Evolutionary conservation across 768 basidiomycete genomes (phyloP).

Genomic region (Boletus tylopilopsis): DNA sequence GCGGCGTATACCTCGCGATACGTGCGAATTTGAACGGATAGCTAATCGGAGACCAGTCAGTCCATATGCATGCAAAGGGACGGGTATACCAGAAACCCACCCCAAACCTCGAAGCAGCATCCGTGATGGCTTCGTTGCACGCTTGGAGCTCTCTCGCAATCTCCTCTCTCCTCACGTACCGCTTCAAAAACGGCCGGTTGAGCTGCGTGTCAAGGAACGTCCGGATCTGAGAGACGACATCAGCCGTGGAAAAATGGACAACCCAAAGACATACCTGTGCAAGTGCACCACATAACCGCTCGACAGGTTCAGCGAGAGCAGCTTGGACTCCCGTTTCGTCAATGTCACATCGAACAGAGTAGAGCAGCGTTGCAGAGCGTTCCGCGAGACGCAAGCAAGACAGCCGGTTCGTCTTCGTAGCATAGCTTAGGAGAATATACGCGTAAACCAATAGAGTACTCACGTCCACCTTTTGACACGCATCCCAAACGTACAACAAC

Average conservation of each 20-base stretch:
- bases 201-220: constrained; percentile 55
- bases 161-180: constrained; percentile 74
- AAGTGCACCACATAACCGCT: constrained; percentile 27
- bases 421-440: neutral
- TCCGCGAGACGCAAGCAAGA: constrained; percentile 69
- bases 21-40: constrained; percentile 51
- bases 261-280: constrained; percentile 40
- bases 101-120: constrained; percentile 36
- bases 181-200: constrained; percentile 70
- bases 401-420: constrained; percentile 56
- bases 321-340: constrained; percentile 52
- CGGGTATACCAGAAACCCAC: constrained; percentile 11
- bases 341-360: constrained; percentile 62
- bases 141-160: constrained; percentile 48
- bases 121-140: constrained; percentile 51
- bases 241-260: neutral
- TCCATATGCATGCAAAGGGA: neutral
- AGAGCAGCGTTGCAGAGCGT: constrained; percentile 64
- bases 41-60: constrained; percentile 19
- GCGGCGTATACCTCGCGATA: constrained; percentile 46
- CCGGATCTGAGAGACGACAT: constrained; percentile 36
- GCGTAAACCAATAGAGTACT: constrained; percentile 19
- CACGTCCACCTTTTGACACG: constrained; percentile 58
- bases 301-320: constrained; percentile 46
- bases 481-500: constrained; percentile 62